Base-by-base conservation (phyloP, 768 basidiomycete genomes). In the Boletus vermiculosoides region DNA sequence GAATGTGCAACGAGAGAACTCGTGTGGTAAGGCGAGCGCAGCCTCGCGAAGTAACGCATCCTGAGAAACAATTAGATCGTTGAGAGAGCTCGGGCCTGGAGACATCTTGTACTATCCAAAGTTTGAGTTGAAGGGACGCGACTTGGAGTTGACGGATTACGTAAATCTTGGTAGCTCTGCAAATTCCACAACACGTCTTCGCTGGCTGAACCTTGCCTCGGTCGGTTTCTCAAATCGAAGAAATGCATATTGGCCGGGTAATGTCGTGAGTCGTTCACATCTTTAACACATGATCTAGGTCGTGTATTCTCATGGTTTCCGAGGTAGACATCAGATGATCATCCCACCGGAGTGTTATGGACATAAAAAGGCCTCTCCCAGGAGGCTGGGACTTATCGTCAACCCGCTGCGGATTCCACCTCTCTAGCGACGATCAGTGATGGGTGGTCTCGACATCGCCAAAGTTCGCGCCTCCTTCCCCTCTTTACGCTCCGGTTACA, bases 1-100 rank as follows among this genome's bases (percentile, higher is more conserved):
- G 67, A 84, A 86, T 6, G 87, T 85, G 63, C 88, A 90, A 52
- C 81, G 79, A 20, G 83, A 83, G 58, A 87, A 87, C 59, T 83
- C 79, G 59, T 78, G 77, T 1, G 77, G 87, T 31, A 89, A 71
- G 4, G 85, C 85, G 37, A 84, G 76, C 12, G 76, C 69, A 7
- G 76, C 74, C 52, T 76, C 69, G 56, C 63, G 65, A 16, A 73
- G 34, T 2, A 73, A 51, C 16, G 63, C 66, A 48, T 73, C 67
- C 31, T 75, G 69, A 7, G 68, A 70, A 4, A 62, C 63, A 13
- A 66, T 36, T 8, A 66, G 34, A 11, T 69, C 69, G 55, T 64
- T 50, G 51, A 69, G 63, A 73, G 78, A 56, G 77, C 83, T 67
- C 81, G 45, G 11, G 12, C 30, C 45, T 28, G 47, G 15, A 6